phyloP scores from a whole-genome alignment of 176 grass and related monocot species.

The Canna indica region DNA sequence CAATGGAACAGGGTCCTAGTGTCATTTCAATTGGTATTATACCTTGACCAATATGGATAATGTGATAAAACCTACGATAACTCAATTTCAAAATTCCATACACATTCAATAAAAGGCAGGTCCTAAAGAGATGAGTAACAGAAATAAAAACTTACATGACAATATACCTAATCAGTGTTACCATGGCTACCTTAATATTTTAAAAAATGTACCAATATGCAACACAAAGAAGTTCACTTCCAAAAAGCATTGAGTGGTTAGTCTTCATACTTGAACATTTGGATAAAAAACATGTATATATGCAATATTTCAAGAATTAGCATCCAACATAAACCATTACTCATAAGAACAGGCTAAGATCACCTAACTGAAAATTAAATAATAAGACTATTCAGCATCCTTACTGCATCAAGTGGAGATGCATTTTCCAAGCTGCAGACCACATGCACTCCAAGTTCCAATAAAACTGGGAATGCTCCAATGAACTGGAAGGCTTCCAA shows the following conservation, averaged over 20 bases:
- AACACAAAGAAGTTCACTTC: background rate
- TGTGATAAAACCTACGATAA: background rate
- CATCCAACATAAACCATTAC: background rate
- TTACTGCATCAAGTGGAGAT: conserved; percentile 70
- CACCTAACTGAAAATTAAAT: background rate
- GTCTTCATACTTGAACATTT: background rate
- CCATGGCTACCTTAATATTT: background rate
- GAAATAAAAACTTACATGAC: background rate
- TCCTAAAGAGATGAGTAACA: background rate
- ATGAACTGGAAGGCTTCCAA: conserved; percentile 72
- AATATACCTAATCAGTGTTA: background rate
- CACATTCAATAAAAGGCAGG: background rate
- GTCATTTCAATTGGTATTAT: too few relatives aligned
- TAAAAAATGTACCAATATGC: background rate
- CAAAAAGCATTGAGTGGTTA: background rate
- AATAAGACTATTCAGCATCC: background rate
- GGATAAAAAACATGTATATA: background rate
- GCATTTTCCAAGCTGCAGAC: conserved; percentile 67
- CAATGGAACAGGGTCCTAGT: too few relatives aligned
- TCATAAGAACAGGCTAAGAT: background rate
- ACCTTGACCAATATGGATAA: too few relatives aligned
- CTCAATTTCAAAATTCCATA: background rate
- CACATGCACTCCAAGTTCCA: conserved; percentile 53
- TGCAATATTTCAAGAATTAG: background rate
- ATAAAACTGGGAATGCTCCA: conserved; percentile 64